Base-by-base conservation (phyloP, 164 flowering plant genomes). In the Amborella trichopoda region DNA sequence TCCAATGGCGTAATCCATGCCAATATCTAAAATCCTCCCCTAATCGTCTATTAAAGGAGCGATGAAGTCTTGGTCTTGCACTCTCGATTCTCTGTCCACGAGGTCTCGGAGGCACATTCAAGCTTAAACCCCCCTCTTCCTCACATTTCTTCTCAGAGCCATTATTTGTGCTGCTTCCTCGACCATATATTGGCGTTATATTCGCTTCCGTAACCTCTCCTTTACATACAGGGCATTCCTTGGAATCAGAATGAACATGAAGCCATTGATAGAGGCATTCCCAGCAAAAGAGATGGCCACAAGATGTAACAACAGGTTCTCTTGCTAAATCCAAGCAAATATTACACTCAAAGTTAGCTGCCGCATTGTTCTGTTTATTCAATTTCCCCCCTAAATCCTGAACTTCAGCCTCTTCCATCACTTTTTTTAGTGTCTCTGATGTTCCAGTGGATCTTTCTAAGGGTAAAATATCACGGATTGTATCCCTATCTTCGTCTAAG, bases 251-350 rank as follows among this genome's bases (percentile, higher is more conserved):
- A 39, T 60, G 64, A 28, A 58, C 19, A 62, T 54, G 48, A 42
- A 66, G 28, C 70, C 70, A 66, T 49, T 66, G 67, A 42, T 54
- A 66, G 13, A 66, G 48, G 48, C 70, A 66, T 5, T 63, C 63
- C 70, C 70, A 66, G 44, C 70, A 66, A 26, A 66, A 66, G 14
- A 66, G 48, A 50, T 66, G 70, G 20, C 70, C 70, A 37, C 70
- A 66, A 2, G 64, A 58, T 54, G 70, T 66, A 37, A 66, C 70
- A 23, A 66, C 64, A 2, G 70, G 67, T 11, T 66, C 70, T 47
- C 48, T 58, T 19, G 70, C 70, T 34, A 66, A 47, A 21, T 66
- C 70, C 48, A 66, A 58, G 54, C 70, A 66, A 18, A 66, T 51
- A 48, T 66, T 66, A 39, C 70, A 66, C 19, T 62, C 67, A 54